phyloP scores from a whole-genome alignment of 1,284 basidiomycete genomes.

The Fomitiporia mediterranea region DNA sequence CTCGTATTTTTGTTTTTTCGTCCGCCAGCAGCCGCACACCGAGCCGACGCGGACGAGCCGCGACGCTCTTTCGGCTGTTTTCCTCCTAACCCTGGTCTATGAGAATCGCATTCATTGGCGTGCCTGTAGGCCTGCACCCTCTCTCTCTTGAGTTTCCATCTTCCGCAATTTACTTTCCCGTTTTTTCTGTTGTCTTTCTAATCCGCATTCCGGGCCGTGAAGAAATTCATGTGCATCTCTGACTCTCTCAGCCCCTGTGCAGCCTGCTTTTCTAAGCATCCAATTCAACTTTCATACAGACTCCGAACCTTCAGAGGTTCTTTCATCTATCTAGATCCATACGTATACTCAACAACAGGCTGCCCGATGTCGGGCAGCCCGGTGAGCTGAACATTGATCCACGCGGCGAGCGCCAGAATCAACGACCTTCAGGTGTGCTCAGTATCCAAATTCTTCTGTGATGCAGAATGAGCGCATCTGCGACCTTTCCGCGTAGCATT shows the following conservation, averaged over 20 bases:
- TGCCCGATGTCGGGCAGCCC: neutral
- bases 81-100: neutral
- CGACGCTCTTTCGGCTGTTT: neutral
- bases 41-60: neutral
- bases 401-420: too few relatives aligned
- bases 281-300: neutral
- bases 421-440: neutral
- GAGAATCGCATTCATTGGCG: neutral
- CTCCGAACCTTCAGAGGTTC: neutral
- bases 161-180: neutral
- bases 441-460: neutral
- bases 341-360: neutral
- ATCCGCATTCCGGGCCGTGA: neutral
- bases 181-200: neutral
- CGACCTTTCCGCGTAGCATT: neutral
- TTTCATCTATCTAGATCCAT: slow-evolving; percentile 4
- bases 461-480: neutral
- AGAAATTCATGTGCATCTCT: neutral
- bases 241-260: too few relatives aligned
- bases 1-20: too few relatives aligned
- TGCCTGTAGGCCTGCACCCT: slow-evolving; percentile 6
- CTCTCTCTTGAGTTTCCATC: neutral
- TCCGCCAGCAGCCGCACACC: too few relatives aligned
- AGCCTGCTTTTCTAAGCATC: neutral
- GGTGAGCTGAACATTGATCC: neutral